phyloP scores from a whole-genome alignment of 73 alveolate species.

The Paramecium caudatum region DNA sequence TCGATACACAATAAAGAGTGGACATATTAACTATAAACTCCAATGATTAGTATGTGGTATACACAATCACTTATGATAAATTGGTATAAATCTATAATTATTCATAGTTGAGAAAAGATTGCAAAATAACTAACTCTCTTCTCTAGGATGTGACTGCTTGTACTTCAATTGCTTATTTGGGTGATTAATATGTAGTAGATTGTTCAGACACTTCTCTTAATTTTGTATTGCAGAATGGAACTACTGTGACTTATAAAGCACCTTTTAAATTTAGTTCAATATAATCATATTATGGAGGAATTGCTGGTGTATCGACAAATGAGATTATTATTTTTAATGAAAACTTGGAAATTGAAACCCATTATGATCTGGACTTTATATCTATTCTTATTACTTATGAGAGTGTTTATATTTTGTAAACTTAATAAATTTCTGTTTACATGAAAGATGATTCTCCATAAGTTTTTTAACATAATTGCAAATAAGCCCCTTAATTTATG shows the following conservation, averaged over 20 bases:
- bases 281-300: not conserved
- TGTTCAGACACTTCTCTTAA: not conserved
- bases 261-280: not conserved
- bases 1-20: slow-evolving; percentile 6
- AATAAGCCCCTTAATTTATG: not conserved
- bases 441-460: not conserved
- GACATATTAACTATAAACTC: not conserved
- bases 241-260: not conserved
- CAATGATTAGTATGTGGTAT: not conserved
- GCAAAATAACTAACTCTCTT: not conserved
- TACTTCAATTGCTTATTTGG: not conserved
- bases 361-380: not conserved
- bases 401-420: not conserved
- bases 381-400: not conserved
- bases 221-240: slow-evolving; percentile 31
- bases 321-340: not conserved
- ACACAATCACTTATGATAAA: not conserved
- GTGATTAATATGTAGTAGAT: not conserved
- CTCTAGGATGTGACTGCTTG: not conserved
- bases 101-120: not conserved
- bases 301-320: not conserved
- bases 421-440: not conserved
- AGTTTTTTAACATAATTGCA: not conserved
- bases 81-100: not conserved
- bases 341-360: not conserved